Evolutionary conservation across 257 asterid genomes (phyloP), one percentile per base, ranked within the genome.

Genomic region (Petunia axillaris): DNA sequence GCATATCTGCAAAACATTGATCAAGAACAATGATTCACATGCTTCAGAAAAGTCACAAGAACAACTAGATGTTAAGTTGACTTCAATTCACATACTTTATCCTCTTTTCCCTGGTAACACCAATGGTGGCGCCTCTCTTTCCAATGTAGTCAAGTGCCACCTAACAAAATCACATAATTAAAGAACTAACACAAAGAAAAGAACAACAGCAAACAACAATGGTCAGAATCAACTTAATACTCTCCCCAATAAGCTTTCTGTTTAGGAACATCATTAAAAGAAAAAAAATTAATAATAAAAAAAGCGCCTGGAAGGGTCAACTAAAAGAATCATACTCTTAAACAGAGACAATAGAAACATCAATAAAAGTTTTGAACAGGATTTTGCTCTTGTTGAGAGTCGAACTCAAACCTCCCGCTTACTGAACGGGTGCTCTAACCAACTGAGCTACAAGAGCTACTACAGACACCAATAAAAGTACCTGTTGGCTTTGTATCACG

Each of bases 121-220:
- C 99, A 82, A 95, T 96, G 64, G 98, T 93, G 57, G 98, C 90
- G 82, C 98, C 99, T 95, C 99, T 89, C 82, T 95, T 95, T 54
- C 99, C 98, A 65, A 95, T 95, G 88, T 95, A 95, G 52, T 95
- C 99, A 82, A 95, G 89, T 80, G 99, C 99, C 80, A 95, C 99
- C 99, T 95, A 88, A 85, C 66, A 79, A 79, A 4, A 58, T 67
- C 67, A 79, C 46, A 43, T 54, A 70, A 66, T 74, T 52, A 65
- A 77, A 59, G 59, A 40, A 25, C 25, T 25, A 64, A 48, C 54
- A 4, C 75, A 55, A 58, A 46, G 46, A 64, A 43, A 10, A 75
- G 9, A 52, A 43, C 59, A 46, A 5, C 46, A 78, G 25, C 25
- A 25, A 25, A 25, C 25, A 25, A 25, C 76, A 79, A 50, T 9